Base-by-base conservation (phyloP, 768 basidiomycete species). In the Boletellus ananas region DNA sequence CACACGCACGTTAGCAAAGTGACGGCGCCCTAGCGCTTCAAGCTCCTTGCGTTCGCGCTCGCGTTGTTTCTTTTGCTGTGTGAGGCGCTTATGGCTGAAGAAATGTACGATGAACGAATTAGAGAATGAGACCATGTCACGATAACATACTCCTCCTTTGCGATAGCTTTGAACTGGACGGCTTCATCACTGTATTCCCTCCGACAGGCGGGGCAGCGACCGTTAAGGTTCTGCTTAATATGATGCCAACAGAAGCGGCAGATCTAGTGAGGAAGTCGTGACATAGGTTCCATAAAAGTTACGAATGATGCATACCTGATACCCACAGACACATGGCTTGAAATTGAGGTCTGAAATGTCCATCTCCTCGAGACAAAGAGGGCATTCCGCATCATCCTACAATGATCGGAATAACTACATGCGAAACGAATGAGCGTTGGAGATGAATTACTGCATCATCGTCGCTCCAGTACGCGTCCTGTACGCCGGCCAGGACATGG, bases 201-300 rank as follows among this genome's bases (percentile, higher is more conserved):
- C 61, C 96, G 79, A 72, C 96, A 99, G 17, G 96, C 96, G 34
- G 96, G 96, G 68, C 96, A 99, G 43, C 91, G 85, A 56, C 93
- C 86, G 68, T 98, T 98, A 54, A 95, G 77, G 72, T 96, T 91
- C 71, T 90, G 84, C 74, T 90, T 87, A 78, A 96, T 95, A 72
- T 98, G 94, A 71, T 99, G 91, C 84, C 94, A 98, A 70, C 96
- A 99, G 74, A 99, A 99, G 49, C 93, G 87, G 69, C 96, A 99
- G 58, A 99, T 92, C 96, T 99, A 57, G 42, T 36, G 46, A n/a
- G 45, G 52, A 54, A 47, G 43, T 50, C 20, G 37, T 58, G 49
- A 38, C 47, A 44, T 25, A 8, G 35, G 35, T 55, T 54, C 61
- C 52, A 59, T 62, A 50, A 57, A 21, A 5, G 31, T 52, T 46